A percentile compares a stretch with the other conserved stretches of the same genome.
Conservation (phyloP, 176 grass and related monocot genomes). For the Chrysopogon serrulatus region DNA sequence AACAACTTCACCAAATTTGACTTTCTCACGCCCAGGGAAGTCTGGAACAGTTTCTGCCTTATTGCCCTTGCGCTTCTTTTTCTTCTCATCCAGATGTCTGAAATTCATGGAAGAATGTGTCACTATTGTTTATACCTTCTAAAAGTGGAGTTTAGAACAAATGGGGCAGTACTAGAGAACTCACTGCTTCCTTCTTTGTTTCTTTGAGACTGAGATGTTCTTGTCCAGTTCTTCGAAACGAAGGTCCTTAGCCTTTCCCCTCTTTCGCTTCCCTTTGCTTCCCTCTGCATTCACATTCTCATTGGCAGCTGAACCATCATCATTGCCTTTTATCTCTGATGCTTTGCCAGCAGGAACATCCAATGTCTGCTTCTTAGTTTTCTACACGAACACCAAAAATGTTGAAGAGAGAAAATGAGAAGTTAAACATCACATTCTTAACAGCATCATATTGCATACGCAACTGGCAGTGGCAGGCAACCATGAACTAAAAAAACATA, state of each 20-base stretch:
- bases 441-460: background rate
- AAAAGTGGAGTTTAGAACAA: background rate
- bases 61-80: constrained; percentile 75
- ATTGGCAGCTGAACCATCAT: background rate
- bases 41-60: constrained; percentile 38
- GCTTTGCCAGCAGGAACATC: background rate
- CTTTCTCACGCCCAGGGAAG: constrained; percentile 73
- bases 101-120: background rate
- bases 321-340: background rate
- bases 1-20: constrained; percentile 88
- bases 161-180: background rate
- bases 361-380: constrained; percentile 17
- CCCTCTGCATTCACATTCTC: background rate
- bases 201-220: constrained; percentile 40
- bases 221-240: constrained; percentile 74
- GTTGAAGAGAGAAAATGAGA: background rate
- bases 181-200: constrained; percentile 88
- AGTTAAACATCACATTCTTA: background rate
- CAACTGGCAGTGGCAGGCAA: background rate
- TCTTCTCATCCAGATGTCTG: constrained; percentile 86
- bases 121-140: background rate
- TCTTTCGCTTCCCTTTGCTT: constrained; percentile 45
- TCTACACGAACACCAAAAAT: background rate
- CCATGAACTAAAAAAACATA: background rate
- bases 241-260: constrained; percentile 53